These are phyloP conservation scores for Geotrichum siamense DNA, from an alignment of 1,139 yeast species.

Conservation along the genomic window DNA sequence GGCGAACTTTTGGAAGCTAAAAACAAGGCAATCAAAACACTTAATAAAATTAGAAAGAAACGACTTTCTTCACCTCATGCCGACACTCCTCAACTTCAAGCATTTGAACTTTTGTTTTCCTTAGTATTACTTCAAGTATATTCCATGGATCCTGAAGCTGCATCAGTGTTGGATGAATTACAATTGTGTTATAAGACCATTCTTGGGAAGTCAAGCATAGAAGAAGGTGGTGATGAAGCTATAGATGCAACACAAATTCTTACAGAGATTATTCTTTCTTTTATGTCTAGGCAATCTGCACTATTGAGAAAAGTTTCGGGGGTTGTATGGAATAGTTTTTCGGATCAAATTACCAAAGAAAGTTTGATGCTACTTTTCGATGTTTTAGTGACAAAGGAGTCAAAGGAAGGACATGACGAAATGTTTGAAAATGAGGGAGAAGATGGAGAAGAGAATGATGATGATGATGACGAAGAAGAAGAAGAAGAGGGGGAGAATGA, in stretches of 20 bases:
- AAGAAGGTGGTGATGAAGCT: slow-evolving; percentile 29
- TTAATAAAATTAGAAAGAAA: slow-evolving; percentile 42
- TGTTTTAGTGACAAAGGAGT: slow-evolving; percentile 67
- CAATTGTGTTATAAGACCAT: slow-evolving; percentile 36
- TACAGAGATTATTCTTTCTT: slow-evolving; percentile 72
- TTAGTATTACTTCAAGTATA: slow-evolving; percentile 73
- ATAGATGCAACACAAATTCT: slow-evolving; percentile 51
- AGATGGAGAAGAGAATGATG: slow-evolving; percentile 33
- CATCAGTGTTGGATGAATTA: slow-evolving; percentile 66
- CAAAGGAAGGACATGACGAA: slow-evolving; percentile 67
- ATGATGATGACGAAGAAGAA: slow-evolving; percentile 21
- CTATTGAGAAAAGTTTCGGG: slow-evolving; percentile 64
- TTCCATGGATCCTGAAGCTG: slow-evolving; percentile 67
- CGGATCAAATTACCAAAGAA: slow-evolving; percentile 42
- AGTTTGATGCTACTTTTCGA: slow-evolving; percentile 57
- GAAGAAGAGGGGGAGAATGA: slow-evolving; percentile 31
- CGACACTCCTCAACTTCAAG: slow-evolving; percentile 39
- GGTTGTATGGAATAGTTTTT: slow-evolving; percentile 66
- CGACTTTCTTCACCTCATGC: slow-evolving; percentile 37
- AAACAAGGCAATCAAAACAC: slow-evolving; percentile 44
- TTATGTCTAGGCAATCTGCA: slow-evolving; percentile 64
- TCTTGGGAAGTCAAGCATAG: slow-evolving; percentile 24
- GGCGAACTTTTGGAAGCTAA: slow-evolving; percentile 40
- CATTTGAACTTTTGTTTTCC: slow-evolving; percentile 71
- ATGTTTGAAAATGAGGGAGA: slow-evolving; percentile 33